A percentile compares a stretch with the other conserved stretches of the same genome.
Conservation (phyloP, 345 rosid species). For the Acer campestre region DNA sequence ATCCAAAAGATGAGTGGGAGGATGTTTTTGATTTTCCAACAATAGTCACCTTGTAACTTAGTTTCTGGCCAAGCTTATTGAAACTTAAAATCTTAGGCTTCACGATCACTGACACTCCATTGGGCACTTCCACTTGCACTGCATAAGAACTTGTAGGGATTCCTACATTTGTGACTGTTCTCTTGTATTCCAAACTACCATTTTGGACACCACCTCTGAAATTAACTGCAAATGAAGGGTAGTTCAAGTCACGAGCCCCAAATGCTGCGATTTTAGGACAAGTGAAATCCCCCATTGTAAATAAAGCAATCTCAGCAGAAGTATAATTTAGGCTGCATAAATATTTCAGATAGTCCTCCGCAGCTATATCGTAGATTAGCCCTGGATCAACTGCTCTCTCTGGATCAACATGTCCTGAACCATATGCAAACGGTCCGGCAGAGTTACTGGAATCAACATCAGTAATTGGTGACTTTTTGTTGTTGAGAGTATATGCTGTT, state of each 20-base stretch:
- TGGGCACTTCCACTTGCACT: constrained; percentile 43
- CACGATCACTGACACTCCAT: constrained; percentile 37
- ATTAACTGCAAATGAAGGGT: constrained; percentile 57
- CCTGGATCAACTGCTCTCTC: constrained; percentile 49
- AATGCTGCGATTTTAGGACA: constrained; percentile 24
- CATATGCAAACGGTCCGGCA: constrained; percentile 47
- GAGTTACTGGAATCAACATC: constrained; percentile 25
- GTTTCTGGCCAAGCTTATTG: constrained; percentile 40
- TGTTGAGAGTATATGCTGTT: constrained; percentile 60
- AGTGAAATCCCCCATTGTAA: constrained; percentile 27
- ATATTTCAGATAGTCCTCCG: constrained; percentile 39
- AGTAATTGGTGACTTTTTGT: constrained; percentile 34
- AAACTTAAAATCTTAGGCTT: constrained; percentile 43
- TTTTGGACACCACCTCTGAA: constrained; percentile 21
- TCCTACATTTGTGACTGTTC: constrained; percentile 51
- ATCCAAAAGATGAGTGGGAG: constrained; percentile 49
- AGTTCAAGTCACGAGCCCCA: constrained; percentile 20
- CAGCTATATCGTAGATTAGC: constrained; percentile 45
- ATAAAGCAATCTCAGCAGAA: constrained; percentile 32
- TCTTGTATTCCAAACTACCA: background rate
- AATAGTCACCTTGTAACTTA: constrained; percentile 58
- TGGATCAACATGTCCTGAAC: constrained; percentile 53
- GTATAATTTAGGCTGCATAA: constrained; percentile 53
- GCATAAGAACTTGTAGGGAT: constrained; percentile 18
- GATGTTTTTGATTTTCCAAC: background rate